Percentiles rank a stretch among this genome's conserved stretches.
phyloP scores from a whole-genome alignment of 257 asterid species.

The Lithospermum erythrorhizon region DNA sequence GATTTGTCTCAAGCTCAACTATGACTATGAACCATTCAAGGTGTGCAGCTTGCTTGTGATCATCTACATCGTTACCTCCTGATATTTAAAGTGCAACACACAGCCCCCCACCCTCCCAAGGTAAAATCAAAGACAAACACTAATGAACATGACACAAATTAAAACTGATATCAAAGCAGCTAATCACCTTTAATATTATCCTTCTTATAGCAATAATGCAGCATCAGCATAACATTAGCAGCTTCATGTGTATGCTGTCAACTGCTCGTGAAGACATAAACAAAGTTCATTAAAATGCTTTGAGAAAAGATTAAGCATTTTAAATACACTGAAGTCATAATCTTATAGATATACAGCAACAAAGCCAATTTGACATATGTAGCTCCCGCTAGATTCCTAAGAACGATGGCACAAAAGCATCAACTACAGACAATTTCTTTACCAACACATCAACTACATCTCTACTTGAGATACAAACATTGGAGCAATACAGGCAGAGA shows the following conservation, averaged over 20 bases:
- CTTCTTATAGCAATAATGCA: slow-evolving; percentile 85
- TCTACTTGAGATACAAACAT: slow-evolving; percentile 10
- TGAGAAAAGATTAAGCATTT: too few species aligned
- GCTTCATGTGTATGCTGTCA: slow-evolving; percentile 95
- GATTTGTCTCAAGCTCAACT: not conserved
- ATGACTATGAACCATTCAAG: too few species aligned
- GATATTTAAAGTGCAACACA: too few species aligned
- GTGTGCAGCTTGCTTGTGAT: too few species aligned
- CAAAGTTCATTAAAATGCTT: not conserved
- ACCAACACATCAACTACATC: slow-evolving; percentile 31
- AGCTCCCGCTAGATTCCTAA: slow-evolving; percentile 90
- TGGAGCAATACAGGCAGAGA: too few species aligned
- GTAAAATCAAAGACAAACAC: too few species aligned
- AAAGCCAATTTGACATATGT: slow-evolving; percentile 75
- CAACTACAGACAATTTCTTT: slow-evolving; percentile 13
- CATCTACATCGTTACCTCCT: too few species aligned
- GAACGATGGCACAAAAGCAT: slow-evolving; percentile 15
- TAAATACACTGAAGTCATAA: too few species aligned
- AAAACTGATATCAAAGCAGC: too few species aligned
- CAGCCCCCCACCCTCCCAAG: too few species aligned
- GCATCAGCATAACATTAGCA: slow-evolving; percentile 79
- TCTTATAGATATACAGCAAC: too few species aligned
- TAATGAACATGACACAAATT: too few species aligned
- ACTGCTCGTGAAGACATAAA: slow-evolving; percentile 17
- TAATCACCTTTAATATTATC: slow-evolving; percentile 51